Percentiles rank a stretch among this genome's conserved stretches.
Evolutionary conservation across 306 rosid genomes (phyloP).

Genomic region (Medicago lupulina): DNA sequence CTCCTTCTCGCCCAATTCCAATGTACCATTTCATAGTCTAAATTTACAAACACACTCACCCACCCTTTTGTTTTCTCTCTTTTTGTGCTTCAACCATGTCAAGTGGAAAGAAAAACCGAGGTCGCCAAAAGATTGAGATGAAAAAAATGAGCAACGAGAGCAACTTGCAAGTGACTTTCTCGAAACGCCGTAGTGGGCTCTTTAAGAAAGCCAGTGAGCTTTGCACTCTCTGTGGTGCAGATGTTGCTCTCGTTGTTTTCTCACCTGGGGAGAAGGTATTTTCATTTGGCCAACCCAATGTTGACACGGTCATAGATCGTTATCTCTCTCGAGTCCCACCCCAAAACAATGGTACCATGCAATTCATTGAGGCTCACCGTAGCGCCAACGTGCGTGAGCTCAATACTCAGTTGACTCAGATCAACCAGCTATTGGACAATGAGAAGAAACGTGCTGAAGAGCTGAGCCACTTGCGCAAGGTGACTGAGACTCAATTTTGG

Average conservation of each 20-base stretch:
- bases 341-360: neutral
- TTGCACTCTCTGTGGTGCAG: constrained; percentile 42
- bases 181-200: constrained; percentile 50
- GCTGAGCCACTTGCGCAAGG: neutral
- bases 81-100: constrained; percentile 22
- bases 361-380: constrained; percentile 43
- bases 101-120: neutral
- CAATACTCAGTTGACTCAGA: constrained; percentile 16
- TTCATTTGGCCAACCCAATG: constrained; percentile 53
- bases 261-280: constrained; percentile 45
- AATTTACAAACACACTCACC: neutral
- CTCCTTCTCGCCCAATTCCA: no score
- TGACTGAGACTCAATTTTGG: neutral
- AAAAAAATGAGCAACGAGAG: constrained; percentile 51
- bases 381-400: constrained; percentile 35
- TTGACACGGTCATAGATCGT: constrained; percentile 27
- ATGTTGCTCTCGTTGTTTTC: constrained; percentile 45
- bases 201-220: constrained; percentile 59
- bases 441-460: constrained; percentile 14
- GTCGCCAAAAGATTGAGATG: constrained; percentile 48
- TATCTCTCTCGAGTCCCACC: constrained; percentile 2
- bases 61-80: neutral
- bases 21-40: neutral
- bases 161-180: constrained; percentile 50
- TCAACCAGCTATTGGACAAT: neutral